Evolutionary conservation across 805 yeast species (phyloP).

Genomic region (Zygosaccharomyces pseudorouxii): DNA sequence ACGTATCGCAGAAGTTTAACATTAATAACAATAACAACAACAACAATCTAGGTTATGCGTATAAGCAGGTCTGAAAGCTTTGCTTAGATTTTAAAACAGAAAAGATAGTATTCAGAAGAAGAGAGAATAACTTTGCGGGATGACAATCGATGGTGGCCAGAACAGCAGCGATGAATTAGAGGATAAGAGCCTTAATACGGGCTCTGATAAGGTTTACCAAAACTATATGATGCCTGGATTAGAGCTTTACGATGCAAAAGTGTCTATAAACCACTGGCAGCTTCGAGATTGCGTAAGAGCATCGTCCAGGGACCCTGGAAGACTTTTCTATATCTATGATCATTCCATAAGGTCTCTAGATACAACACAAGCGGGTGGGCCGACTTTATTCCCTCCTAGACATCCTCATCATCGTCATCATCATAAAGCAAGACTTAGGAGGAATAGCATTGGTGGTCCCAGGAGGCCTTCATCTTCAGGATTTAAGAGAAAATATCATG

Average conservation of each 20-base stretch:
- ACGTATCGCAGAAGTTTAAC: not conserved
- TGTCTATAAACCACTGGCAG: constrained; percentile 63
- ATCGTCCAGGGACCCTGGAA: constrained; percentile 39
- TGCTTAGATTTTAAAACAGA: not conserved
- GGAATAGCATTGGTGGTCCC: constrained; percentile 9
- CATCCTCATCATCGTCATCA: constrained; percentile 6
- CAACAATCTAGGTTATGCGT: not conserved
- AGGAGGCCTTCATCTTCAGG: constrained; percentile 3
- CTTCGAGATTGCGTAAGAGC: constrained; percentile 66
- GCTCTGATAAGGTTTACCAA: constrained; percentile 31
- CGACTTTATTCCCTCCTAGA: constrained; percentile 1
- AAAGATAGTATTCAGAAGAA: not conserved
- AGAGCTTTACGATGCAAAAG: constrained; percentile 31
- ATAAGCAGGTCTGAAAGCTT: not conserved
- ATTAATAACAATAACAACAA: not conserved
- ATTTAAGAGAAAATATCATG: constrained; percentile 8
- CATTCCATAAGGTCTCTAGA: constrained; percentile 47
- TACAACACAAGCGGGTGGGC: constrained; percentile 20
- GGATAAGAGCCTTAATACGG: constrained; percentile 25
- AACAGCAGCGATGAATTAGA: constrained; percentile 20
- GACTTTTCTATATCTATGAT: constrained; percentile 55
- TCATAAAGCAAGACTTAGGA: constrained; percentile 8
- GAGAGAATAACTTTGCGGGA: not conserved
- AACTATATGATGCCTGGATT: constrained; percentile 33
- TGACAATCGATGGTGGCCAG: constrained; percentile 22